A percentile compares a stretch with the other conserved stretches of the same genome.
phyloP scores from a whole-genome alignment of 257 asterid genomes.

The Solanum paucissectum region DNA sequence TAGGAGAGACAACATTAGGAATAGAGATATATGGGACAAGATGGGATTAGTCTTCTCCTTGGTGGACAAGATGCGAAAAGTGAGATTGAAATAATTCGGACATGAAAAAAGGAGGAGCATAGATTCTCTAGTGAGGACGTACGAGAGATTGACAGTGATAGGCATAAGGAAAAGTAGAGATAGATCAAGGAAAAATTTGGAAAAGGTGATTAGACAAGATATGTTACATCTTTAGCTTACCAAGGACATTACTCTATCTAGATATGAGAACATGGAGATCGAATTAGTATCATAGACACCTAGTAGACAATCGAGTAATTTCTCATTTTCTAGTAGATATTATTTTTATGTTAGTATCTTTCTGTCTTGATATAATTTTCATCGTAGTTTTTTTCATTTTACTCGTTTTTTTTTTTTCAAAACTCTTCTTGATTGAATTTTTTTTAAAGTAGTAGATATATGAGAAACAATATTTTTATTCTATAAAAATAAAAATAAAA shows the following conservation, averaged over 20 bases:
- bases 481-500: no score
- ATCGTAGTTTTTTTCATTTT: neutral
- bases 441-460: no score
- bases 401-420: no score
- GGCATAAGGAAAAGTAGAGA: neutral
- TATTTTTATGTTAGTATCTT: neutral
- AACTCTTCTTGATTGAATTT: neutral
- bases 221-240: neutral
- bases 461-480: no score
- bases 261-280: no score
- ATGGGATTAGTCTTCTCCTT: fast-evolving
- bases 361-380: no score
- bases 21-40: neutral
- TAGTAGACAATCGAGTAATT: no score
- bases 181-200: neutral
- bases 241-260: no score
- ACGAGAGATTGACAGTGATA: neutral
- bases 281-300: no score
- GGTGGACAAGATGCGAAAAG: neutral
- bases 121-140: no score
- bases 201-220: no score
- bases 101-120: neutral
- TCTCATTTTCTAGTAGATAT: no score
- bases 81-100: fast-evolving
- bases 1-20: neutral